Evolutionary conservation across 129 eudicot genomes (phyloP), one percentile per base, ranked within the genome.

Genomic region (Rutidosis leptorrhynchoides): DNA sequence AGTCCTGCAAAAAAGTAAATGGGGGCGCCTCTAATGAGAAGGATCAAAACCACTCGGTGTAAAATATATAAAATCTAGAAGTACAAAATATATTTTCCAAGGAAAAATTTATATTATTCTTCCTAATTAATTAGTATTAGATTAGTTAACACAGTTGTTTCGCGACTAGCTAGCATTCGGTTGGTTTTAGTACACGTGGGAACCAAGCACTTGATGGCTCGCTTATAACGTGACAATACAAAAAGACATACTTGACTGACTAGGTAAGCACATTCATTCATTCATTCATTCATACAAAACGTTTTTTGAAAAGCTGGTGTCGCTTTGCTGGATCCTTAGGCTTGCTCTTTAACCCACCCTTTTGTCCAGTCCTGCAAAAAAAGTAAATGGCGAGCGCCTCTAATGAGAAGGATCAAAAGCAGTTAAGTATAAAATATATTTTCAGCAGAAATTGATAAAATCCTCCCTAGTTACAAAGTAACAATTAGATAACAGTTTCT

Each of bases 281-380:
- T n/a, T n/a, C 24, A 23, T 11, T 7, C 20, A 22, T 56, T 77
- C 70, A 90, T 30, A 33, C 88, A 71, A 81, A 86, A 4, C 97
- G 95, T 72, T 86, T 90, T 75, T 77, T 90, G 86, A 90, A 90
- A 33, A 90, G 67, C 1, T 64, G 55, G 65, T 84, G 97, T 25
- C 97, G 74, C 77, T 89, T 89, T 65, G 88, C 14, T 19, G 92
- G 94, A 76, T 89, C 94, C 70, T 80, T 89, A 7, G 90, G 94
- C 80, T 85, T 89, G 80, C 78, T 64, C 78, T 81, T 89, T 15
- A 23, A 33, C 61, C 81, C 28, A 48, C 77, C 62, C 53, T 59
- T 60, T 77, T 67, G 67, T 79, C 95, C 90, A 26, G 75, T 82
- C 72, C 97, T 86, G 86, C 74, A 62, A 21, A 53, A 43, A n/a